These are phyloP conservation scores for Fusarium scirpi DNA, from an alignment of 2,329 filamentous ascomycete genomes.

Conservation along the genomic window DNA sequence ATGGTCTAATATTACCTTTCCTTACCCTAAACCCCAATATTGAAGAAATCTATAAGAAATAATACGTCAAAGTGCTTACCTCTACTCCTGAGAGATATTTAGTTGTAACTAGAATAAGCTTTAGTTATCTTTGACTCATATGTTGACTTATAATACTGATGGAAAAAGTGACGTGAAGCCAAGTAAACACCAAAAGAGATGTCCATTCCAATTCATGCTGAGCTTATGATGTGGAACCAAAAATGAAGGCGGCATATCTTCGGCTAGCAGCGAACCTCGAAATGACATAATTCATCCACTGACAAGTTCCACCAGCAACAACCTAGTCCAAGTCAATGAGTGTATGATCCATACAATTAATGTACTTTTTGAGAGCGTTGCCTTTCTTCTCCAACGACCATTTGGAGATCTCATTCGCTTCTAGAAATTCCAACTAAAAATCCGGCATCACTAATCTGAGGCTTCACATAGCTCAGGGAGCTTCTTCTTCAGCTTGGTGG, in stretches of 20 bases:
- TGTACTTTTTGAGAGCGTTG: background rate
- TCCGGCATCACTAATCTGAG: background rate
- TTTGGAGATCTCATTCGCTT: background rate
- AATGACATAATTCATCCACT: constrained; percentile 37
- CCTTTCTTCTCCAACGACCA: background rate
- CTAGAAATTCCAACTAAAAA: background rate
- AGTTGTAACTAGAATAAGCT: background rate
- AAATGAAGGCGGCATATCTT: constrained; percentile 15
- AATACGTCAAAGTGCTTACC: background rate
- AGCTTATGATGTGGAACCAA: background rate
- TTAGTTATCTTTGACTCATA: background rate
- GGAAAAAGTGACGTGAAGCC: background rate
- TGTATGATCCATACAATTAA: constrained; percentile 23
- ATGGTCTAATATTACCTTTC: background rate
- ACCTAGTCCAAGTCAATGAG: background rate
- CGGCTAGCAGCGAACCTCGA: constrained; percentile 14
- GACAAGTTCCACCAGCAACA: constrained; percentile 17
- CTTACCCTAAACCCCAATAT: background rate
- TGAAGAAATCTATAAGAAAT: background rate
- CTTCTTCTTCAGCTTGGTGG: constrained; percentile 30
- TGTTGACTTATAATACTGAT: background rate
- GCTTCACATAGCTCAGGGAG: constrained; percentile 1
- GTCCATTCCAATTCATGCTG: background rate
- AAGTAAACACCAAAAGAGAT: background rate
- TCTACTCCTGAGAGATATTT: background rate